Evolutionary conservation across 139 green algal genomes (phyloP).

Genomic region (Gonium pectorale): DNA sequence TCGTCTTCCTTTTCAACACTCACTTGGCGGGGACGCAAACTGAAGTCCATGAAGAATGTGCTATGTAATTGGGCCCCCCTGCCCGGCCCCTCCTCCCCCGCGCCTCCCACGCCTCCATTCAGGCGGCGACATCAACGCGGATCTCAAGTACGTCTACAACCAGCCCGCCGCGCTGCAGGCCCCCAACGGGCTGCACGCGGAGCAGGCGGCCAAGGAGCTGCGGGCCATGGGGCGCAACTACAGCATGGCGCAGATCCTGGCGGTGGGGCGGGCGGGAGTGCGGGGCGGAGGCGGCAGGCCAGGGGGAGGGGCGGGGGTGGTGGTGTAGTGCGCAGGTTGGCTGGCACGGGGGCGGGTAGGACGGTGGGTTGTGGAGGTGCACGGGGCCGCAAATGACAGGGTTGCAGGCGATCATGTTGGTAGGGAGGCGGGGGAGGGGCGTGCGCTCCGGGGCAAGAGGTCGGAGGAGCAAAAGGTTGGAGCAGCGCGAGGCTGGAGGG

Average conservation of each 20-base stretch:
- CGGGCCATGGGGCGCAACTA: slow-evolving; percentile 33
- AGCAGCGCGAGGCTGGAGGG: no score
- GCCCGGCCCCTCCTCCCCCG: not conserved
- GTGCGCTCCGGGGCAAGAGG: not conserved
- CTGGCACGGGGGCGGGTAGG: no score
- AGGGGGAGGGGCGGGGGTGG: not conserved
- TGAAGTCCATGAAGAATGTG: no score
- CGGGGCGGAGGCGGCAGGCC: not conserved
- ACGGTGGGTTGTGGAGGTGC: no score
- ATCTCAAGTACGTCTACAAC: slow-evolving; percentile 22
- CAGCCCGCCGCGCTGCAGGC: not conserved
- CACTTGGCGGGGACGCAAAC: no score
- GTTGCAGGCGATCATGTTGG: no score
- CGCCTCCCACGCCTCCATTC: not conserved
- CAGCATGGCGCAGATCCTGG: not conserved
- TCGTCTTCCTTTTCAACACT: no score
- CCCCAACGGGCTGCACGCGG: slow-evolving; percentile 30
- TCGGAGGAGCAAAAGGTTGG: no score
- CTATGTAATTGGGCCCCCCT: not conserved
- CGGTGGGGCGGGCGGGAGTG: not conserved
- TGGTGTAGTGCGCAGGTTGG: no score
- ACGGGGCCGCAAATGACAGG: no score
- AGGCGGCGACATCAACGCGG: slow-evolving; percentile 35
- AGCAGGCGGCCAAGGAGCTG: slow-evolving; percentile 47
- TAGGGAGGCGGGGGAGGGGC: not conserved